Conservation (phyloP, 163 green algal species). For the Scenedesmus sp. region DNA sequence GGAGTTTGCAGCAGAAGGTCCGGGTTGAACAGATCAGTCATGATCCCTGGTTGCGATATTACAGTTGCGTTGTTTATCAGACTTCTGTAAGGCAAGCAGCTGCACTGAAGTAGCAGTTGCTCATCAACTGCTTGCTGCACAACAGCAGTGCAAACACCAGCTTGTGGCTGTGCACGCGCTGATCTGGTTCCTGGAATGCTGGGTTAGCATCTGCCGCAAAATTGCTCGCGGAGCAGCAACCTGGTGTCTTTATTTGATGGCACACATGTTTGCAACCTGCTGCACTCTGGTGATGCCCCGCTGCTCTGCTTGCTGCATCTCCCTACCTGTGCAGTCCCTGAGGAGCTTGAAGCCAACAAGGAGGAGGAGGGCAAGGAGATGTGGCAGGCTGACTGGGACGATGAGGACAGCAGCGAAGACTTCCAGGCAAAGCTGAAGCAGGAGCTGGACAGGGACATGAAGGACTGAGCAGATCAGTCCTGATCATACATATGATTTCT, state of each 20-base stretch:
- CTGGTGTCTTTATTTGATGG: too few relatives aligned
- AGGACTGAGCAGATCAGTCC: conserved; percentile 42
- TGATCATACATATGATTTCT: too few relatives aligned
- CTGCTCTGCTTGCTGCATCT: too few relatives aligned
- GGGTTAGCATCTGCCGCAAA: too few relatives aligned
- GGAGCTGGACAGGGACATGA: conserved; percentile 52
- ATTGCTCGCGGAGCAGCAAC: too few relatives aligned
- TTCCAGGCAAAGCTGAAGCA: conserved; percentile 48
- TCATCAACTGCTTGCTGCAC: background rate
- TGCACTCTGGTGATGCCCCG: too few relatives aligned
- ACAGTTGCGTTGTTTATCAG: background rate
- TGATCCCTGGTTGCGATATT: background rate
- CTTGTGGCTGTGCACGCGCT: background rate
- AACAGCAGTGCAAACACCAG: background rate
- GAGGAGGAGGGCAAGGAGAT: conserved; percentile 48
- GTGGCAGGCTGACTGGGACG: conserved; percentile 57
- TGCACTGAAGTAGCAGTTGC: background rate
- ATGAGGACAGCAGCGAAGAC: conserved; percentile 48
- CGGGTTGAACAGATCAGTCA: background rate
- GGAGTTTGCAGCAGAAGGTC: conserved; percentile 46
- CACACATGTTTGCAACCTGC: too few relatives aligned
- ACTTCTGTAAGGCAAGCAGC: background rate
- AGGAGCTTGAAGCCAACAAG: conserved; percentile 19
- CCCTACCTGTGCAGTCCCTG: conserved; percentile 7
- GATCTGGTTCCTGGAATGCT: too few relatives aligned